Conservation (phyloP, 148 eudicot genomes). For the Amaranthus cruentus region DNA sequence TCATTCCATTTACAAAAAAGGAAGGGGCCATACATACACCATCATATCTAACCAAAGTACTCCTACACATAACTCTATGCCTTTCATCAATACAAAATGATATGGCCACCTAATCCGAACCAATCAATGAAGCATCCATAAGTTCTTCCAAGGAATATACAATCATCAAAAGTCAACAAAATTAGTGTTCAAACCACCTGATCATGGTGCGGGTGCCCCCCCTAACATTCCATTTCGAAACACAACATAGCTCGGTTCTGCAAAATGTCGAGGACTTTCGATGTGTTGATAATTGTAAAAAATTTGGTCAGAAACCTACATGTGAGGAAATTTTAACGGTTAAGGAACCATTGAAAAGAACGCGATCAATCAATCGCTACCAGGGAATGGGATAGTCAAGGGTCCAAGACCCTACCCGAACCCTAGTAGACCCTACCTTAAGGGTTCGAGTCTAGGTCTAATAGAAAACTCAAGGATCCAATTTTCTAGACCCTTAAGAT, state of each 20-base stretch:
- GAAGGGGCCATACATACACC: neutral
- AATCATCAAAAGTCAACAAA: conserved; percentile 13
- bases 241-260: neutral
- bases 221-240: neutral
- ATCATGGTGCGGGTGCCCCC: neutral
- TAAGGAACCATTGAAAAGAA: neutral
- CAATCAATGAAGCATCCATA: neutral
- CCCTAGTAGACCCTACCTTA: too few species aligned
- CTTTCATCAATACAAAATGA: neutral
- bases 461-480: too few species aligned
- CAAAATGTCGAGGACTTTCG: neutral
- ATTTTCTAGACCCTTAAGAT: too few species aligned
- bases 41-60: neutral
- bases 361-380: too few species aligned
- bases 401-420: too few species aligned
- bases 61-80: conserved; percentile 5
- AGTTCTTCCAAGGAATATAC: conserved; percentile 3
- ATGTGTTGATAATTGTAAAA: conserved; percentile 5
- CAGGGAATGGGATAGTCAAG: too few species aligned
- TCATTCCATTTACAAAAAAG: conserved; percentile 15
- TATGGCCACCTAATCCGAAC: neutral
- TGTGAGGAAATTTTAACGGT: neutral
- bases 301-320: conserved; percentile 21
- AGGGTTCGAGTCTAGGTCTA: too few species aligned
- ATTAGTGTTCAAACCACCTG: conserved; percentile 10